Evolutionary conservation across 441 rosid species (phyloP), one percentile per base, ranked within the genome.

Genomic region (Populus trichocarpa): DNA sequence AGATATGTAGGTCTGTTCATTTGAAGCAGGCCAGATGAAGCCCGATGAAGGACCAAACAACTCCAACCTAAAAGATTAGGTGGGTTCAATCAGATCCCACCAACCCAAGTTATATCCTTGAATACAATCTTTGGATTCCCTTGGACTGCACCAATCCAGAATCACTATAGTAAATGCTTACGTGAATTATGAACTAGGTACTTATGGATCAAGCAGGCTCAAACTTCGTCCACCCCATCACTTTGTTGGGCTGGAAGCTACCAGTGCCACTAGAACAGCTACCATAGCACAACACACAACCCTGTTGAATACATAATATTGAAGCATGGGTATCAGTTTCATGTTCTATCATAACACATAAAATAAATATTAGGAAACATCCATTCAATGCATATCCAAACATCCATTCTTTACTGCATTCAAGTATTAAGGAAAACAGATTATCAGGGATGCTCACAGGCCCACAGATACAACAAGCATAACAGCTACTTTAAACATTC

Each of bases 191-290:
- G 38, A 78, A 69, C 11, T 50, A 85, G 74, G 74, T 73, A 83
- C 98, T 89, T 83, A 97, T 98, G 98, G 98, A 81, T 97, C 97
- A 85, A 97, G 99, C 74, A 97, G 84, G 90, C 98, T 97, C 88
- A 97, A 86, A 88, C 99, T 97, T 81, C 99, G 84, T 71, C 99
- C 99, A 87, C 99, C 95, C 99, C 99, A 97, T 84, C 99, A 99
- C 88, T 79, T 89, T 65, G 99, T 97, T 79, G 99, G 99, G 84
- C 99, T 97, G 81, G 99, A 92, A 86, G 99, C 99, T 68, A 97
- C 99, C 88, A 97, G 28, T 71, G 99, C 99, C 80, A 93, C 77
- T 67, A 97, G 95, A 85, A 97, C 83, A 78, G 93, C 98, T 81
- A 95, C 78, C 83, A 84, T 93, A 38, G 92, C 89, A 81, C 87